Evolutionary conservation across 192 early-diverging fungal species (phyloP), one percentile per base, ranked within the genome.

Genomic region (Entomortierella parvispora): DNA sequence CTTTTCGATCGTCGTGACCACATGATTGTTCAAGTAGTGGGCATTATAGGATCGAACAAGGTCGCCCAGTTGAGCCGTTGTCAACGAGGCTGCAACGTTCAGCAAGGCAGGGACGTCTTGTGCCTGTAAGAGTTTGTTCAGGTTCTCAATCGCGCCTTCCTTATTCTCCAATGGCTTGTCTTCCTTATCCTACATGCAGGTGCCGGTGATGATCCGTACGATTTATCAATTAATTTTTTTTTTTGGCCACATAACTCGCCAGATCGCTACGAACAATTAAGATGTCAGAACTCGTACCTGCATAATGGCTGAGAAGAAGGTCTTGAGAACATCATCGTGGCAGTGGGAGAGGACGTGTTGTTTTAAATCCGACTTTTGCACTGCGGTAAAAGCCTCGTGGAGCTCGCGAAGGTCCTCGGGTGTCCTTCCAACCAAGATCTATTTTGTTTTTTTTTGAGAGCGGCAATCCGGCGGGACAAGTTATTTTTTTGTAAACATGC

Each of bases 371-470:
- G n/a, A 9, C 29, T 68, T 32, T 47, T 68, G 43, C 10, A 77
- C 60, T 0, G 74, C 48, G 0, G 28, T 64, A 48, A 34, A 77
- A 1, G 74, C 74, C 12, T 68, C 74, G 15, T 59, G 26, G 42
- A 77, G 65, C 33, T 77, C 74, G 37, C 45, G 33, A 43, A 77
- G 23, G 9, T 77, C 74, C 37, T 62, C 66, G 20, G 74, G 54
- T 1, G 74, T 77, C 25, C 55, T 64, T 61, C 74, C 74, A 15
- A 77, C 54, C 60, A 77, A 45, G 32, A 77, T 50, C 74, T 77
- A 28, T 29, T 20, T 50, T 4, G 17, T 3, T n/a, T 46, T n/a
- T n/a, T n/a, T n/a, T n/a, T n/a, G n/a, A n/a, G n/a, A n/a, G n/a
- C n/a, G n/a, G n/a, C n/a, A n/a, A n/a, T n/a, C n/a, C n/a, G n/a